Percentiles rank a stretch among this genome's conserved stretches.
Conservation (phyloP, 345 rosid genomes). For the Microthlaspi erraticum region DNA sequence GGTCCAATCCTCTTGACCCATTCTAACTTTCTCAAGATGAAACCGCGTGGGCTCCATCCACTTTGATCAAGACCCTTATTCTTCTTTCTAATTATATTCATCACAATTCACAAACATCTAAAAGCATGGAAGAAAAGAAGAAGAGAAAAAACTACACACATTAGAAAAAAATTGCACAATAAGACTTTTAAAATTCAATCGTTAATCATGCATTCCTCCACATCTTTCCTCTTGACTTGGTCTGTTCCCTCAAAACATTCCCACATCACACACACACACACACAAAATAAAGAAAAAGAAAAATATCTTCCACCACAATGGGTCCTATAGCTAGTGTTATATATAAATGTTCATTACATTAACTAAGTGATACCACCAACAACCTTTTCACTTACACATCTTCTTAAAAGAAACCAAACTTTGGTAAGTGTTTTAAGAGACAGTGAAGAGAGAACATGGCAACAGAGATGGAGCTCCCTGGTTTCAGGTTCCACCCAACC, state of each 20-base stretch:
- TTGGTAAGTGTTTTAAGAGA: constrained; percentile 28
- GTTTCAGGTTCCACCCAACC: constrained; percentile 92
- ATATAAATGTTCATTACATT: constrained; percentile 35
- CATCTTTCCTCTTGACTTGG: constrained; percentile 42
- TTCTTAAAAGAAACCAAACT: constrained; percentile 23
- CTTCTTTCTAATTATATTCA: constrained; percentile 14
- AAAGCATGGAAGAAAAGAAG: constrained; percentile 14
- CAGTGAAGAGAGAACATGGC: constrained; percentile 41
- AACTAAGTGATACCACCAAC: constrained; percentile 33
- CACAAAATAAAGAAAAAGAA: neutral
- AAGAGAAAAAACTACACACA: neutral
- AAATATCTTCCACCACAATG: constrained; percentile 11
- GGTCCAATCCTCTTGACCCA: constrained; percentile 23
- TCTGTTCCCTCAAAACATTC: constrained; percentile 10
- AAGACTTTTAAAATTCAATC: constrained; percentile 28
- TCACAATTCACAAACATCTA: constrained; percentile 36
- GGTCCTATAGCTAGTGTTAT: constrained; percentile 16
- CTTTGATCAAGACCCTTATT: constrained; percentile 35
- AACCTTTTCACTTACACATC: constrained; percentile 34
- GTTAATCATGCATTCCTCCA: constrained; percentile 26
- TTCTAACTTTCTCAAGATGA: constrained; percentile 18
- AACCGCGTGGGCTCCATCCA: constrained; percentile 47
- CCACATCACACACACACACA: constrained; percentile 29
- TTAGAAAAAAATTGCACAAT: neutral
- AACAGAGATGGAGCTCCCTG: constrained; percentile 68